phyloP scores from a whole-genome alignment of 2,329 filamentous ascomycete species.

The Ophiostoma quercus region DNA sequence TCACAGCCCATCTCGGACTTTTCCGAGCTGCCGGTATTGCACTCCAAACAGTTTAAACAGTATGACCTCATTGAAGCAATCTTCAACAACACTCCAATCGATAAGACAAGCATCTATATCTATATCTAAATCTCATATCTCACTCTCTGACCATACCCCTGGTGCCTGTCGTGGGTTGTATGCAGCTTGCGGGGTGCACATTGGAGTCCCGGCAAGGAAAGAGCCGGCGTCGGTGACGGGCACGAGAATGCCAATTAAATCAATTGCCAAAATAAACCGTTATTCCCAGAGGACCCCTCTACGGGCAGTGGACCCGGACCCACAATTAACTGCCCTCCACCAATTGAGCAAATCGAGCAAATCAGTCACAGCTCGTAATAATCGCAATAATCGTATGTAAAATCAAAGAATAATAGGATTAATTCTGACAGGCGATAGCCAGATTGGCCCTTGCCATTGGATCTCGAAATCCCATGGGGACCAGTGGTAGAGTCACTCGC shows the following conservation, averaged over 20 bases:
- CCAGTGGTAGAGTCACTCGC: not conserved
- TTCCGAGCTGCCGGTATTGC: not conserved
- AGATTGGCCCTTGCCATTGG: constrained; percentile 12
- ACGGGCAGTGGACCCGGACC: not conserved
- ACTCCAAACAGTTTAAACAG: too few species aligned
- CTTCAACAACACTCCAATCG: not conserved
- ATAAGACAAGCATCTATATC: not conserved
- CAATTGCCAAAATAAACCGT: not conserved
- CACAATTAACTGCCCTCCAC: not conserved
- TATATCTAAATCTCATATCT: too few species aligned
- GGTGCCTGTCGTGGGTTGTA: constrained; percentile 10
- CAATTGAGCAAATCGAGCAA: not conserved
- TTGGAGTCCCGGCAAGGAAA: not conserved
- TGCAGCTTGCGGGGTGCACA: constrained; percentile 9
- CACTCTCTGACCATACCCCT: not conserved
- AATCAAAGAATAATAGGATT: not conserved
- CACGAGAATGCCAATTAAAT: not conserved
- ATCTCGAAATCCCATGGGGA: not conserved
- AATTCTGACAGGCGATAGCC: not conserved
- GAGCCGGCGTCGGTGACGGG: constrained; percentile 8
- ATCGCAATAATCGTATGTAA: not conserved
- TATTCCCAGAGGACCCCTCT: not conserved
- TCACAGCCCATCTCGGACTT: not conserved
- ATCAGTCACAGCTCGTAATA: not conserved
- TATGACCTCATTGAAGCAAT: too few species aligned